Conservation (phyloP, 306 rosid species). For the Bauhinia variegata region DNA sequence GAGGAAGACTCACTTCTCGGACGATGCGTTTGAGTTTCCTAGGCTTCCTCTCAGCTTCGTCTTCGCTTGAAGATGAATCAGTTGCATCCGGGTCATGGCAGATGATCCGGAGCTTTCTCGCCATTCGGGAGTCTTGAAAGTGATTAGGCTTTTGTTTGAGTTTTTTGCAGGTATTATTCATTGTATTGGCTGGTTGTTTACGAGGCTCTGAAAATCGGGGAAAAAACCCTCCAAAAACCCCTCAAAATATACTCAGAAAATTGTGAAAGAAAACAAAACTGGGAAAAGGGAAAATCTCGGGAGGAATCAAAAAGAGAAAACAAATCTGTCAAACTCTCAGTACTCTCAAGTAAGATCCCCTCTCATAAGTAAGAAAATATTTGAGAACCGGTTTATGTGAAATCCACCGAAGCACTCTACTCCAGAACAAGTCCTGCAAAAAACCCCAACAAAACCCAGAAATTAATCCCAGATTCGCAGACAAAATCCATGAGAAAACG, state of each 20-base stretch:
- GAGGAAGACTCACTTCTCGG: slow-evolving; percentile 47
- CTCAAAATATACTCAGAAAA: slow-evolving; percentile 44
- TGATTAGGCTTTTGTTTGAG: slow-evolving; percentile 20
- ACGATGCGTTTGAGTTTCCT: slow-evolving; percentile 29
- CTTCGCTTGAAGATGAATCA: slow-evolving; percentile 73
- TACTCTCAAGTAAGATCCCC: slow-evolving; percentile 58
- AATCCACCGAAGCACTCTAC: slow-evolving; percentile 63
- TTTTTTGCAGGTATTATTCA: slow-evolving; percentile 26
- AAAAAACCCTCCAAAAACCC: slow-evolving; percentile 49
- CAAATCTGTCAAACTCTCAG: slow-evolving; percentile 14
- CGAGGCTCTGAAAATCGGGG: slow-evolving; percentile 14
- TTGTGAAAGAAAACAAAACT: not conserved
- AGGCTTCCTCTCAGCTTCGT: slow-evolving; percentile 39
- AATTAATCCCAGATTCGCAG: not conserved
- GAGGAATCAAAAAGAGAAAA: not conserved
- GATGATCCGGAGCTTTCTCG: slow-evolving; percentile 61
- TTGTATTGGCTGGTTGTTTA: slow-evolving; percentile 32
- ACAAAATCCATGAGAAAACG: not conserved
- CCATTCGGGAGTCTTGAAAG: slow-evolving; percentile 23
- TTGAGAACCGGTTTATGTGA: slow-evolving; percentile 60
- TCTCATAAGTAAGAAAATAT: slow-evolving; percentile 70
- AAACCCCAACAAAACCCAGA: not conserved
- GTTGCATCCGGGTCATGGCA: slow-evolving; percentile 76
- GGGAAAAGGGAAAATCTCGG: not conserved
- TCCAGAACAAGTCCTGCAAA: slow-evolving; percentile 77